Conservation (phyloP, 176 grass and related monocot species). For the Alopecurus myosuroides region DNA sequence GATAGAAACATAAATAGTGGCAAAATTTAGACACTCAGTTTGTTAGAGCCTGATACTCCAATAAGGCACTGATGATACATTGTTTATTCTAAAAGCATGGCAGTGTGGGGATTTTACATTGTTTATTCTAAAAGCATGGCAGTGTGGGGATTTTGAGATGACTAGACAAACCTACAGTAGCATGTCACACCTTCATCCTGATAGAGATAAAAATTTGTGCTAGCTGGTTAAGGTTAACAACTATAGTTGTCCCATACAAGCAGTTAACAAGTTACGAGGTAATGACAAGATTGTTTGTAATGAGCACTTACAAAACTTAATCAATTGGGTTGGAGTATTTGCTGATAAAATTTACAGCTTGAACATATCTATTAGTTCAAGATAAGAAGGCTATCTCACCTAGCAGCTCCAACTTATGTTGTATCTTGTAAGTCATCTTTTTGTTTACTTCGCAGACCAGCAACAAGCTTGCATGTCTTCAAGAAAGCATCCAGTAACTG, state of each 20-base stretch:
- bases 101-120: neutral
- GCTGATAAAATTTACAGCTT: neutral
- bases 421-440: slow-evolving; percentile 38
- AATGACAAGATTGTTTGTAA: neutral
- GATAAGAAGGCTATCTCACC: slow-evolving; percentile 23
- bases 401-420: slow-evolving; percentile 25
- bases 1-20: neutral
- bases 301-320: slow-evolving; percentile 4
- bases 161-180: neutral
- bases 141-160: neutral
- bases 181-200: slow-evolving; percentile 7
- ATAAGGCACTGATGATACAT: too few relatives aligned
- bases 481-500: slow-evolving; percentile 81
- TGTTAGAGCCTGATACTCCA: neutral
- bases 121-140: neutral
- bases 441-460: slow-evolving; percentile 55
- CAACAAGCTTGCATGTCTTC: slow-evolving; percentile 79
- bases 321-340: neutral
- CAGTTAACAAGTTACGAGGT: neutral
- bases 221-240: slow-evolving; percentile 3
- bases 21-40: neutral
- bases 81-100: neutral
- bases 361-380: neutral
- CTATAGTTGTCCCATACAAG: neutral
- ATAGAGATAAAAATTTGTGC: neutral